phyloP scores from a whole-genome alignment of 2,329 filamentous ascomycete species.

The Dothistroma septosporum region DNA sequence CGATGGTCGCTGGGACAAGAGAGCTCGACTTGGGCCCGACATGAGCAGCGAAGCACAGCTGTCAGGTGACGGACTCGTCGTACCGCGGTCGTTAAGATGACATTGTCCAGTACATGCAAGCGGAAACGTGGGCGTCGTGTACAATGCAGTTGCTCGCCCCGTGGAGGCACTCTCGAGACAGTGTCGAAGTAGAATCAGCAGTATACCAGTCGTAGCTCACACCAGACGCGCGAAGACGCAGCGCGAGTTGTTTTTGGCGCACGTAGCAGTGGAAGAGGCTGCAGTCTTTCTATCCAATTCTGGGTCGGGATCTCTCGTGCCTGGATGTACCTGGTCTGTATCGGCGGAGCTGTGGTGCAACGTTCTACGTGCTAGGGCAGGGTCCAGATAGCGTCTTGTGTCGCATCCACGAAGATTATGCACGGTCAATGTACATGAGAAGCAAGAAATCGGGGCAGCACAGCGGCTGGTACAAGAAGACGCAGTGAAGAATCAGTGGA shows the following conservation, averaged over 20 bases:
- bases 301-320: not conserved
- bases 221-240: constrained; percentile 20
- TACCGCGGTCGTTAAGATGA: constrained; percentile 14
- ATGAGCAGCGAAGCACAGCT: constrained; percentile 9
- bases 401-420: constrained; percentile 3
- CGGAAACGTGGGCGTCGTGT: constrained; percentile 12
- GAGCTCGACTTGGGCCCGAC: constrained; percentile 3
- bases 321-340: constrained; percentile 1
- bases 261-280: constrained; percentile 16
- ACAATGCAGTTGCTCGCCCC: constrained; percentile 13
- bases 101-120: constrained; percentile 17
- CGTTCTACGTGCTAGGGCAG: not conserved
- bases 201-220: constrained; percentile 14
- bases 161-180: constrained; percentile 10
- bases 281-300: constrained; percentile 18
- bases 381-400: constrained; percentile 1
- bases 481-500: constrained; percentile 1
- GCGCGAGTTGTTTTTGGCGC: constrained; percentile 14
- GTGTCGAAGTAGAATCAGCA: constrained; percentile 10
- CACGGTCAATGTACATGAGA: constrained; percentile 5
- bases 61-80: constrained; percentile 4
- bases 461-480: not conserved
- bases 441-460: not conserved
- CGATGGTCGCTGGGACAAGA: constrained; percentile 5
- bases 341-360: constrained; percentile 2